Conservation (phyloP, 176 grass and related monocot genomes). For the Musa schizocarpa region DNA sequence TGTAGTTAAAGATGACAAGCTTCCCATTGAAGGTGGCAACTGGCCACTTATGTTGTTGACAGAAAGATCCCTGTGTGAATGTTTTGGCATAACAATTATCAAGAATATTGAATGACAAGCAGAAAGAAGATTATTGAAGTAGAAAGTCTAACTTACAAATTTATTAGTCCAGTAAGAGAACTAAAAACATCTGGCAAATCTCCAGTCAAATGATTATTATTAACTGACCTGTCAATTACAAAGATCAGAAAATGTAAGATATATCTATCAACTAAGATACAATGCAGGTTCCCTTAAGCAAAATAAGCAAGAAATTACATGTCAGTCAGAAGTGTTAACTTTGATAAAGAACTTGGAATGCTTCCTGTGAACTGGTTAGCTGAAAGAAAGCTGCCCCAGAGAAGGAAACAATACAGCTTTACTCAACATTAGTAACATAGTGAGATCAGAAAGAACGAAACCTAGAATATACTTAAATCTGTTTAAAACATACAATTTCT, state of each 20-base stretch:
- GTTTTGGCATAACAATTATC: constrained; percentile 14
- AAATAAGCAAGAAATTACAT: constrained; percentile 45
- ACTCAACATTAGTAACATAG: neutral
- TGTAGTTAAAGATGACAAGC: constrained; percentile 67
- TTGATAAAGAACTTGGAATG: constrained; percentile 71
- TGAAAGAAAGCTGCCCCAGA: constrained; percentile 68
- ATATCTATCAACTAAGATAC: constrained; percentile 20
- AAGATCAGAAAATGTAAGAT: constrained; percentile 13
- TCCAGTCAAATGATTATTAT: constrained; percentile 69
- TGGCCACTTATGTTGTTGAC: constrained; percentile 77
- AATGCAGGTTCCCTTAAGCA: neutral
- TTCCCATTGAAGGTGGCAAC: constrained; percentile 70
- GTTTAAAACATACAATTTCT: constrained; percentile 49
- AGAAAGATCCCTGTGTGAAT: constrained; percentile 76
- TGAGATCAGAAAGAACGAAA: neutral
- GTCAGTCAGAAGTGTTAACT: constrained; percentile 50
- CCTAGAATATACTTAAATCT: neutral
- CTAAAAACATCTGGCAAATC: constrained; percentile 76
- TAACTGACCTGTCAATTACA: constrained; percentile 56
- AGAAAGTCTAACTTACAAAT: constrained; percentile 47
- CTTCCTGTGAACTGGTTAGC: constrained; percentile 77
- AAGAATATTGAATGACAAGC: constrained; percentile 7
- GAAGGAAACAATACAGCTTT: neutral
- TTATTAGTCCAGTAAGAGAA: constrained; percentile 51
- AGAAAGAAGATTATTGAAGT: constrained; percentile 2